These are phyloP conservation scores for Ogataea salicorniae DNA, from an alignment of 805 yeast genomes.

Conservation along the genomic window DNA sequence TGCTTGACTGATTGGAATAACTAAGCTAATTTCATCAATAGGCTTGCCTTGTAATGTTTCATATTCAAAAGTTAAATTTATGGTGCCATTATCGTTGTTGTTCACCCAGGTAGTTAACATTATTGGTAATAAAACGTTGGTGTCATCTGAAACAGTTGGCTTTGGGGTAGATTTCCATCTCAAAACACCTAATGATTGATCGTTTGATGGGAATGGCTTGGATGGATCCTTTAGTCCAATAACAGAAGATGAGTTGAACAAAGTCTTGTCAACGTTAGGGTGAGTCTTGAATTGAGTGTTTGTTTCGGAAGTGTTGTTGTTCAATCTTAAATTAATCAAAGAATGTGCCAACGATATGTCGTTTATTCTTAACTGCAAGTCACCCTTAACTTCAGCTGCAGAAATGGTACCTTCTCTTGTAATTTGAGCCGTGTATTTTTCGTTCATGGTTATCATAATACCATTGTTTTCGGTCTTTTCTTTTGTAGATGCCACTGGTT, in stretches of 20 bases:
- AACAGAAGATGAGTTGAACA: conserved; percentile 51
- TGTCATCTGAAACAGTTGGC: conserved; percentile 45
- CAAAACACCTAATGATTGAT: conserved; percentile 83
- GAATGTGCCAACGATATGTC: conserved; percentile 66
- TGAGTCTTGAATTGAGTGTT: conserved; percentile 79
- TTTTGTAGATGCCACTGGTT: conserved; percentile 20
- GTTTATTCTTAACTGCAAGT: conserved; percentile 80
- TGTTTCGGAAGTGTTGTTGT: conserved; percentile 42
- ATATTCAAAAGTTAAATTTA: conserved; percentile 83
- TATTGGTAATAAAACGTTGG: conserved; percentile 56
- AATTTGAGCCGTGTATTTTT: conserved; percentile 70
- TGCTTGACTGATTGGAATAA: conserved; percentile 64
- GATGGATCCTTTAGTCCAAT: conserved; percentile 73
- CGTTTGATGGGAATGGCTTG: conserved; percentile 87
- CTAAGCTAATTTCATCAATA: conserved; percentile 48
- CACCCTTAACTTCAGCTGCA: conserved; percentile 82
- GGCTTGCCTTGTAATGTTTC: conserved; percentile 56
- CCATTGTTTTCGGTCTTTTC: conserved; percentile 58
- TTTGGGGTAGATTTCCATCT: conserved; percentile 82
- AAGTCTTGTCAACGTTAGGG: conserved; percentile 84
- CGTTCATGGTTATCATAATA: conserved; percentile 70
- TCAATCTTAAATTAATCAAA: conserved; percentile 52
- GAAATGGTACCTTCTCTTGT: conserved; percentile 75
- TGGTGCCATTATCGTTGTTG: conserved; percentile 50
- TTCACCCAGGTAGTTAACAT: conserved; percentile 82